Percentiles rank a stretch among this genome's conserved stretches.
Conservation (phyloP, 2,329 filamentous ascomycete species). For the Neonectria punicea region DNA sequence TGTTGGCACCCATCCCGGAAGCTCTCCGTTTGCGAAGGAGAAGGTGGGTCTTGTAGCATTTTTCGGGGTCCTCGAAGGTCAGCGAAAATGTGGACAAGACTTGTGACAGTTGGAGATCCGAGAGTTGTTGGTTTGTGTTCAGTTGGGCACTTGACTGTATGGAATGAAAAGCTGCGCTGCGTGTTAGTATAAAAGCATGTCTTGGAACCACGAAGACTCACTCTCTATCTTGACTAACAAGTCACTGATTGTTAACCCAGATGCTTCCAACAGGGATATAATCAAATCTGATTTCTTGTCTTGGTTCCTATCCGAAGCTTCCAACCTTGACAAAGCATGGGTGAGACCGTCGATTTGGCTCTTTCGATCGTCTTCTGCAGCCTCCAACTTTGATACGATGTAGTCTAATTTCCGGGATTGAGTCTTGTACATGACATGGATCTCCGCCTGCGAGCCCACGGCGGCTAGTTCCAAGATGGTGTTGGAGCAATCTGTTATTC, state of each 20-base stretch:
- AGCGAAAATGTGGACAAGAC: neutral
- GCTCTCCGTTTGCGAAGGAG: neutral
- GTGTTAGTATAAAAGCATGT: too few relatives aligned
- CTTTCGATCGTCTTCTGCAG: too few relatives aligned
- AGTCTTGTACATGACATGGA: conserved; percentile 15
- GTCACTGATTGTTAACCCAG: too few relatives aligned
- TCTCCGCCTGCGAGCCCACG: neutral
- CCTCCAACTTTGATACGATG: too few relatives aligned
- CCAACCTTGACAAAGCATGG: neutral
- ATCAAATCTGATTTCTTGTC: conserved; percentile 11
- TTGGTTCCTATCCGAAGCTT: conserved; percentile 9
- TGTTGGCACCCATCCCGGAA: fast-evolving
- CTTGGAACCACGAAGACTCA: too few relatives aligned
- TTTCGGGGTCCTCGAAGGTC: neutral
- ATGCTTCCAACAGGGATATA: too few relatives aligned
- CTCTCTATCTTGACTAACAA: too few relatives aligned
- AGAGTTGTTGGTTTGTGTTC: too few relatives aligned
- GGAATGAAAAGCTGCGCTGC: too few relatives aligned
- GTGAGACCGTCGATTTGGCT: neutral
- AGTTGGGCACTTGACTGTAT: too few relatives aligned
- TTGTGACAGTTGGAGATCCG: conserved; percentile 18
- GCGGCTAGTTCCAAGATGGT: conserved; percentile 8
- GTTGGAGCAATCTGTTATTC: neutral
- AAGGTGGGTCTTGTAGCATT: neutral
- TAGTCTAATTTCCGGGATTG: neutral